Percentiles rank a stretch among this genome's conserved stretches.
These are phyloP conservation scores for Colletotrichum tabaci DNA, from an alignment of 2,329 filamentous ascomycete genomes.

Conservation along the genomic window DNA sequence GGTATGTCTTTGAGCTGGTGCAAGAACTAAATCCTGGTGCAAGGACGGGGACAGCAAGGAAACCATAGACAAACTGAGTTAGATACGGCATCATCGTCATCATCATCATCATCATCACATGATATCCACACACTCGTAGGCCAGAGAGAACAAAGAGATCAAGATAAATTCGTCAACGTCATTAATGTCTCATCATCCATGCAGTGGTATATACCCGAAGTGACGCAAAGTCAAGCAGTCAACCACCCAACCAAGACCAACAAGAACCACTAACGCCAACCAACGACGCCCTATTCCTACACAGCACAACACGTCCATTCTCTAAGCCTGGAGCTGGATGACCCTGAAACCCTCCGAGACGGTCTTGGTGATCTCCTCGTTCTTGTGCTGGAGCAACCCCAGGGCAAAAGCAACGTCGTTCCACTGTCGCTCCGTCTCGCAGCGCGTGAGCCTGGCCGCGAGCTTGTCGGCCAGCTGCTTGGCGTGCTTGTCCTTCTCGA, in stretches of 20 bases:
- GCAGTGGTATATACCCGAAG: slow-evolving; percentile 39
- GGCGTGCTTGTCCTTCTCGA: slow-evolving; percentile 99
- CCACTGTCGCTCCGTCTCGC: slow-evolving; percentile 96
- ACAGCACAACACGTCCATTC: not conserved
- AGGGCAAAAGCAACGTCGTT: slow-evolving; percentile 96
- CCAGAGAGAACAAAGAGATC: not conserved
- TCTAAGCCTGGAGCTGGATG: slow-evolving; percentile 72
- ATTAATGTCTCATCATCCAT: slow-evolving; percentile 37
- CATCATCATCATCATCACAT: too few relatives aligned
- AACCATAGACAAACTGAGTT: too few relatives aligned
- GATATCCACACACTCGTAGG: too few relatives aligned
- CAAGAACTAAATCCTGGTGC: not conserved
- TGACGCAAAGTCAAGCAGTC: slow-evolving; percentile 23
- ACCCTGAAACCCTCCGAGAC: slow-evolving; percentile 83
- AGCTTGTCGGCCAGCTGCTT: slow-evolving; percentile 95
- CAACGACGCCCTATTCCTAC: not conserved
- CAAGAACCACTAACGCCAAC: slow-evolving; percentile 37
- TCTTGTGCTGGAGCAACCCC: slow-evolving; percentile 91
- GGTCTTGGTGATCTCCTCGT: slow-evolving; percentile 87
- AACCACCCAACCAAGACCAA: slow-evolving; percentile 28
- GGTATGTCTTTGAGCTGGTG: not conserved
- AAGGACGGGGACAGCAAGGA: too few relatives aligned
- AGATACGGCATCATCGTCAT: too few relatives aligned
- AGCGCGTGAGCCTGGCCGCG: slow-evolving; percentile 85
- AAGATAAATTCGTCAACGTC: slow-evolving; percentile 37